Base-by-base conservation (phyloP, 208 protist species). In the Leishmania guyanensis region DNA sequence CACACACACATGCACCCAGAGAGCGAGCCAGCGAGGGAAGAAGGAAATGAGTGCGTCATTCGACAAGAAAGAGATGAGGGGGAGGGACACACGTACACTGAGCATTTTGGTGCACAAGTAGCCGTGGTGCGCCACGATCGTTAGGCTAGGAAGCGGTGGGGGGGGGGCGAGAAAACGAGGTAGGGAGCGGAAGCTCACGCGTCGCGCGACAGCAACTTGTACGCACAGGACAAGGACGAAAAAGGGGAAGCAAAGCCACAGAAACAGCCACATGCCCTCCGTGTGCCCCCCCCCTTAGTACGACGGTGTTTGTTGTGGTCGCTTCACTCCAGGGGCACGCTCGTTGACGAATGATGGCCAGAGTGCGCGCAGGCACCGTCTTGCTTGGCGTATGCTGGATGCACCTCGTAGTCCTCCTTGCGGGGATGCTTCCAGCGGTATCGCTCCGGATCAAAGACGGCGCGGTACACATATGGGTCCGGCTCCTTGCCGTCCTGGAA, bases 401-500 rank as follows among this genome's bases (percentile, higher is more conserved):
- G 94, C 62, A 96, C 92, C 79, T 97, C 92, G 85, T 96, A 97
- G 75, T 94, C 87, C 54, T 93, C 84, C 43, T 46, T 90, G 76
- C 90, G 72, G 5, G 88, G 86, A 65, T 97, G 94, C 77, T 91
- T 92, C 90, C 92, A 95, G 68, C 94, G 91, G 78, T 95, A 90
- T 10, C 89, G 91, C n/a, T 97, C 90, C 3, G 94, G 94, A 56
- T 95, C 81, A 83, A 97, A 97, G 50, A 97, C 94, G 17, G 88
- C 72, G 20, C 91, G 91, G 84, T 97, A 97, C 3, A 96, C 94
- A 54, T 93, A 65, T 26, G 94, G 94, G 77, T 97, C 88, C 26
- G 94, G 94, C 77, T 92, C 87, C 78, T 90, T 91, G 33, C 85
- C 87, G 77, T 97, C 94, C 82, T 97, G 94, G 79, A 97, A 97